Conservation (phyloP, 1,284 basidiomycete species). For the Irpex sp. region DNA sequence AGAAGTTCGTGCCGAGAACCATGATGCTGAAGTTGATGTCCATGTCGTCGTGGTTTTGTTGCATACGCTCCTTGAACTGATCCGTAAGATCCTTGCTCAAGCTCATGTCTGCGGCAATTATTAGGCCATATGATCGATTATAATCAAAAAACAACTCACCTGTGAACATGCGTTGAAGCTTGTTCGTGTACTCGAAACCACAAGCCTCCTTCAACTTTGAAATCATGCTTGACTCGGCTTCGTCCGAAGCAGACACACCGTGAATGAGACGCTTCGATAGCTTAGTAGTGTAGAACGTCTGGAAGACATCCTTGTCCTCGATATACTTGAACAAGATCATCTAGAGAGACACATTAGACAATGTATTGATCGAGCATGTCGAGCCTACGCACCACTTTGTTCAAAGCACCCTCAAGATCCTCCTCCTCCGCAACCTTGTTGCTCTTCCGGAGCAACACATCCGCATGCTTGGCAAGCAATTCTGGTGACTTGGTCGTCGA, state of each 20-base stretch:
- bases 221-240: constrained; percentile 98
- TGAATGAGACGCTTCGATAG: constrained; percentile 94
- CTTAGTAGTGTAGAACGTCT: constrained; percentile 98
- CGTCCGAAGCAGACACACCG: constrained; percentile 91
- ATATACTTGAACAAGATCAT: constrained; percentile 99
- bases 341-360: constrained; percentile 36
- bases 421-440: constrained; percentile 95
- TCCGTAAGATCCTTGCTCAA: constrained; percentile 96
- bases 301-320: constrained; percentile 99
- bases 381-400: constrained; percentile 73
- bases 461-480: constrained; percentile 91
- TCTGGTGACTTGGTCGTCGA: constrained; percentile 92
- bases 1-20: constrained; percentile 95
- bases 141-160: constrained; percentile 42
- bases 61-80: constrained; percentile 94
- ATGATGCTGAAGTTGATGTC: constrained; percentile 92
- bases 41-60: constrained; percentile 78
- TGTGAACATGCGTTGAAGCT: constrained; percentile 98
- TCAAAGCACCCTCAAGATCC: constrained; percentile 86
- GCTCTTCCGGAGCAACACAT: constrained; percentile 89
- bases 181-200: constrained; percentile 98
- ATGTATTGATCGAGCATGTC: background rate
- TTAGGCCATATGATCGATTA: constrained; percentile 7
- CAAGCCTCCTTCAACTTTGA: constrained; percentile 98
- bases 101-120: constrained; percentile 72